Evolutionary conservation across 768 basidiomycete species (phyloP), one percentile per base, ranked within the genome.

Genomic region (Naganishia onofrii): DNA sequence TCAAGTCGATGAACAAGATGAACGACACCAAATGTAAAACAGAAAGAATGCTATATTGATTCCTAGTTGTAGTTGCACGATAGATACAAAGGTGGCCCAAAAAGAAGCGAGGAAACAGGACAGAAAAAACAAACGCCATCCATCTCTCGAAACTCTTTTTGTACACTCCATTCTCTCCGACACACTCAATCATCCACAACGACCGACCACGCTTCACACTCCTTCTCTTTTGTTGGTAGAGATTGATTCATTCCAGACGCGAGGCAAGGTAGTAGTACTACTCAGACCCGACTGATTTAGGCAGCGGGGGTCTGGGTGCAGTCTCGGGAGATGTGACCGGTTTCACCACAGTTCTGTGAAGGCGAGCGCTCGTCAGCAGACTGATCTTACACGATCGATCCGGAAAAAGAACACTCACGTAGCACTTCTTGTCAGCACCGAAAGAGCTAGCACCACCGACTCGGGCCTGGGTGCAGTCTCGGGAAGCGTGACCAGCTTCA

Each of bases 301-400:
- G 66, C 46, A 38, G 66, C 53, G 55, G 54, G 55, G 57, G 69
- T 63, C 53, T 63, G 44, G 52, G 80, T 77, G 76, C 81, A 82
- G 68, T 77, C 79, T 68, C 76, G 72, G 72, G 79, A 78, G 74
- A 82, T 78, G 77, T 82, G 81, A 53, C 81, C 81, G 60, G 77
- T 73, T 74, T 81, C 74, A 58, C 78, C 78, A 73, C 81, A 82
- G 79, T 82, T 81, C 79, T 80, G 67, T 32, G 28, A 7, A 29
- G 28, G 44, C 48, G 13, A 21, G 52, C 29, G 19, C 19, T 23
- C 1, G 19, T 68, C 38, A 68, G 67, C n/a, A 32, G 53, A 15
- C 4, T 19, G 13, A 3, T 28, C 42, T 19, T 6, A 2, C 29
- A 6, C 7, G 10, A 32, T n/a, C 13, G 32, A 8, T 12, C 13